Conservation (phyloP, 163 green algal species). For the Scenedesmus sp. region DNA sequence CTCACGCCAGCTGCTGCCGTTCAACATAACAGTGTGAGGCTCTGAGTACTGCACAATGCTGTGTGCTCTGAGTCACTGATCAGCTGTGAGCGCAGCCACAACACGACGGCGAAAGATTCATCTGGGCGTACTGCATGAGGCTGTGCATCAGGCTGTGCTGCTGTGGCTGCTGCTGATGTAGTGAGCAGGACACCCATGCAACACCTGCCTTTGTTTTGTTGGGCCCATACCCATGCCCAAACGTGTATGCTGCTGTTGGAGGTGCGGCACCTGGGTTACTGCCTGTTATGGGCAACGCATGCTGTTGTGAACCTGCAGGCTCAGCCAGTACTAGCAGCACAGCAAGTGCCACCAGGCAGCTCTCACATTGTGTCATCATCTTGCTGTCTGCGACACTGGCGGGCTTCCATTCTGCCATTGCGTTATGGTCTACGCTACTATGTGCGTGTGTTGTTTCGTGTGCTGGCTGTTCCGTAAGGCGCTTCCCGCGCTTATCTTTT, state of each 20-base stretch:
- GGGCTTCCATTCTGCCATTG: conserved; percentile 12
- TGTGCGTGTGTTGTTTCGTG: background rate
- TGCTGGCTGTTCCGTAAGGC: background rate
- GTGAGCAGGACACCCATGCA: background rate
- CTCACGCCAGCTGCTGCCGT: background rate
- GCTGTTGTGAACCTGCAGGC: background rate
- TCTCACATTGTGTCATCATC: background rate
- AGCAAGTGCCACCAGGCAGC: background rate
- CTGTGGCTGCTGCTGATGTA: background rate
- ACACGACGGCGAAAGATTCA: background rate
- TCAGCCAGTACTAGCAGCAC: background rate
- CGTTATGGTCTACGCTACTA: background rate
- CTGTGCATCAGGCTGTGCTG: background rate
- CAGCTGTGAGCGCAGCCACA: background rate
- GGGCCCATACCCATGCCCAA: conserved; percentile 15
- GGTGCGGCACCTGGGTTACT: background rate
- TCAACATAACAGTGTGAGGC: background rate
- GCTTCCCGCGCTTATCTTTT: background rate
- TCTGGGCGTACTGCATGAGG: background rate
- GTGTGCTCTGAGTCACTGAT: background rate
- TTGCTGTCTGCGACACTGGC: conserved; percentile 22
- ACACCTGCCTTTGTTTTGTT: background rate
- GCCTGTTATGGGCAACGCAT: background rate
- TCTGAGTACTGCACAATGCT: background rate
- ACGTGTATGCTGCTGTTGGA: conserved; percentile 14